Base-by-base conservation (phyloP, 164 flowering plant genomes). In the Taxillus chinensis region DNA sequence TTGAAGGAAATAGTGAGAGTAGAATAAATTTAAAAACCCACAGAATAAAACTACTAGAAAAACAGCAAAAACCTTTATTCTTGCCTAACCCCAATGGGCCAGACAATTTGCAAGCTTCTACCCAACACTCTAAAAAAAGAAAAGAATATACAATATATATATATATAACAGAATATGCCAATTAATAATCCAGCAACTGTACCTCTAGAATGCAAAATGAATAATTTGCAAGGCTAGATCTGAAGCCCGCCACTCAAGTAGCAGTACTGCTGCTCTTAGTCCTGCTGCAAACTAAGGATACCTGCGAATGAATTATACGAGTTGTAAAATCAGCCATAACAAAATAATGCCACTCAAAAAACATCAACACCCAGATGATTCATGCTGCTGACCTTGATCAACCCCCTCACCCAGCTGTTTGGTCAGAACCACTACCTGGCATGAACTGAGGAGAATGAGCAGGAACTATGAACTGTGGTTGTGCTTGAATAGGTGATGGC, bases 171-270 rank as follows among this genome's bases (percentile, higher is more conserved):
- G 27, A 27, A 27, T 27, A 27, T 27, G 27, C 2, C 27, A 27
- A 27, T 27, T 27, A 2, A 27, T 27, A 27, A 27, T 27, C 27
- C 27, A 27, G 27, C 27, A 27, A 49, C 4, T 12, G 14, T 81
- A 92, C 98, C 98, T 87, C 80, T 84, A 89, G 86, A 89, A 89
- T 86, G 91, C 89, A 83, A 86, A 78, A 79, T 79, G 79, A 78
- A 76, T 75, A 76, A 82, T 72, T 83, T 87, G 98, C 95, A 92
- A 86, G 96, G 88, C 90, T 81, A 92, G 86, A 89, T 80, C 72
- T 43, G 89, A 83, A 87, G 90, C 85, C 88, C 77, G 95, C 92
- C 86, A 87, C 87, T 81, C 80, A 77, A 70, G 91, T 87, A 83
- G 92, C 96, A 87, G 86, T 77, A 75, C 82, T 74, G 82, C 84